Evolutionary conservation across 1,284 basidiomycete genomes (phyloP), one percentile per base, ranked within the genome.

Genomic region (Coniferiporia weirii): DNA sequence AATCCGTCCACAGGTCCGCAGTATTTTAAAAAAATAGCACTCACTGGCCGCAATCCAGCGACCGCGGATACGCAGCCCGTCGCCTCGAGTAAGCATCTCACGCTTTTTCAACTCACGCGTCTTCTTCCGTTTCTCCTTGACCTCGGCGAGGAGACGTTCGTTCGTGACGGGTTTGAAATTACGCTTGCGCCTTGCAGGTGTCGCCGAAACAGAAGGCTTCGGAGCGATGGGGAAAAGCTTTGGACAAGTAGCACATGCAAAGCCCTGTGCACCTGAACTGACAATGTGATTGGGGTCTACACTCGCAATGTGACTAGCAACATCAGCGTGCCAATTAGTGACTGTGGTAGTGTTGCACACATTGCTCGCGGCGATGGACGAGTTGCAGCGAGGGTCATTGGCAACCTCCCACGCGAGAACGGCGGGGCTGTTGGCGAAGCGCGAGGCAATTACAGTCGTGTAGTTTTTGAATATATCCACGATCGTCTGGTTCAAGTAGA

Each of bases 201-300:
- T 65, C 5, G 79, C 76, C 8, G 76, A 72, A 20, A 72, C 66
- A 10, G 78, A 68, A 4, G 74, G 69, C 22, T 73, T 63, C 8
- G 72, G 64, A 0, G 72, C 56, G 59, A 67, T 61, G 5, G 75
- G 73, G 69, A 82, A 85, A 8, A 83, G 63, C 65, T 87, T 88
- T 7, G 73, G 70, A 64, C 86, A 88, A 57, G 75, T 72, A 0
- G 70, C 66, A 62, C 85, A 88, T 53, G 80, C 70, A 67, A 81
- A 87, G 10, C 85, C 85, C 63, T 79, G 77, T 36, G 72, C 73
- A 81, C 87, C 85, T 43, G 84, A 75, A 8, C 83, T 75, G 50
- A 87, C 74, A 46, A 88, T 71, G 68, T 89, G 87, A 64, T 87
- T 85, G 3, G 80, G 78, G 66, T 89, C 86, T 44, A 81, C 64